phyloP scores from a whole-genome alignment of 2,329 filamentous ascomycete genomes.

The Acarospora socialis region DNA sequence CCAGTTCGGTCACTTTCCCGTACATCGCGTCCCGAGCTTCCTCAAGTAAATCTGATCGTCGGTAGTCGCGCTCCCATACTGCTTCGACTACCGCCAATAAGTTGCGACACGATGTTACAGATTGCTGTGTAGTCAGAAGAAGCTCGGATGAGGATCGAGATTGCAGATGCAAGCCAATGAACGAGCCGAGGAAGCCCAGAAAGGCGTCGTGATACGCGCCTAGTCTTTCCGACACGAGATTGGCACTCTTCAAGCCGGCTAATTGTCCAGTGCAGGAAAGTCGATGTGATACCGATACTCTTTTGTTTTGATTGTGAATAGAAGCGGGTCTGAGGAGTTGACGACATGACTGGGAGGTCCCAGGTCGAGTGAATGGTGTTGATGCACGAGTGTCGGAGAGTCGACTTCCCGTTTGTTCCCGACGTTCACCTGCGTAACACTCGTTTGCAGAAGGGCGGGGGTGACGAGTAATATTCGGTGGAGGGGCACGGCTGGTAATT shows the following conservation, averaged over 20 bases:
- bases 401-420: constrained; percentile 6
- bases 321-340: constrained; percentile 18
- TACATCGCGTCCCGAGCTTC: constrained; percentile 64
- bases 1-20: constrained; percentile 62
- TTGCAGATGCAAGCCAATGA: constrained; percentile 85
- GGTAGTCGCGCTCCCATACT: constrained; percentile 63
- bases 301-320: constrained; percentile 29
- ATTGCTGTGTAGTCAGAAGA: constrained; percentile 66
- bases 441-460: too few species aligned
- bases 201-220: constrained; percentile 74
- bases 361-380: constrained; percentile 8
- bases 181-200: constrained; percentile 78
- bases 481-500: too few species aligned
- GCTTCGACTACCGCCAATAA: constrained; percentile 68
- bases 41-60: constrained; percentile 51
- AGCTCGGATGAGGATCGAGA: constrained; percentile 81
- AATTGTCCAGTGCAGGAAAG: constrained; percentile 61
- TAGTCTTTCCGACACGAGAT: constrained; percentile 71
- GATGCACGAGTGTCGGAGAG: constrained; percentile 10
- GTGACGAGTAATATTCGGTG: too few species aligned
- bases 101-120: constrained; percentile 65
- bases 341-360: constrained; percentile 1
- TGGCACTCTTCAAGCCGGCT: constrained; percentile 47
- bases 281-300: constrained; percentile 50
- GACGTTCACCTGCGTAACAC: constrained; percentile 5